Percentiles rank a stretch among this genome's conserved stretches.
Evolutionary conservation across 2,329 filamentous ascomycete genomes (phyloP).

Genomic region (Grosmannia clavigera): DNA sequence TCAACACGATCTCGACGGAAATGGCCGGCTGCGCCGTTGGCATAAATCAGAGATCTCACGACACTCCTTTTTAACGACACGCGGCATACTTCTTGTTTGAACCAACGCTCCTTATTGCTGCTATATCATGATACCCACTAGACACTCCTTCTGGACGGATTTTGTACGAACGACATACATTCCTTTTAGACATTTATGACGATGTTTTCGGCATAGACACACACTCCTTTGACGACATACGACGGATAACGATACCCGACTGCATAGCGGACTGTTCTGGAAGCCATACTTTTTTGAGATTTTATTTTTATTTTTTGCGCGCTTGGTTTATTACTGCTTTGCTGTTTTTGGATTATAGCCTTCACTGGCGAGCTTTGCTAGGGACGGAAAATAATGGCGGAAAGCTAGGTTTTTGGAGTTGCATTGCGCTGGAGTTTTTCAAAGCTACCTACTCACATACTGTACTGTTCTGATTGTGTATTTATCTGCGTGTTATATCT

Average conservation of each 20-base stretch:
- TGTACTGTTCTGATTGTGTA: neutral
- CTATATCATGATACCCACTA: constrained; percentile 27
- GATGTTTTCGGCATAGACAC: constrained; percentile 17
- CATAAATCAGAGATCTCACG: constrained; percentile 18
- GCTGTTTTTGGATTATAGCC: neutral
- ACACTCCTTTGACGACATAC: constrained; percentile 31
- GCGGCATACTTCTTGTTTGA: neutral
- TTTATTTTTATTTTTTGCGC: constrained; percentile 9
- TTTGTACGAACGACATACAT: constrained; percentile 17
- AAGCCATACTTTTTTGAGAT: constrained; percentile 24
- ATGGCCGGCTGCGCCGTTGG: constrained; percentile 1
- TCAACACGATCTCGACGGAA: constrained; percentile 5
- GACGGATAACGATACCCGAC: constrained; percentile 32
- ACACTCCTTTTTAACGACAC: constrained; percentile 16
- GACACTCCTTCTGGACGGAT: constrained; percentile 28
- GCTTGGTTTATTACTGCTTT: constrained; percentile 2
- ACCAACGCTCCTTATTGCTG: constrained; percentile 21
- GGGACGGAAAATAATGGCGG: neutral
- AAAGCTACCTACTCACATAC: neutral
- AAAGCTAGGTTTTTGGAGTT: neutral
- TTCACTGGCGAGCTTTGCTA: neutral
- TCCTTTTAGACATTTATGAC: constrained; percentile 13
- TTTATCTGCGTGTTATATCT: neutral
- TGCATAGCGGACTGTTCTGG: constrained; percentile 34
- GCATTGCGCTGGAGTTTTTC: neutral